A percentile compares a stretch with the other conserved stretches of the same genome.
Conservation (phyloP, 129 eudicot species). For the Flaveria linearis region DNA sequence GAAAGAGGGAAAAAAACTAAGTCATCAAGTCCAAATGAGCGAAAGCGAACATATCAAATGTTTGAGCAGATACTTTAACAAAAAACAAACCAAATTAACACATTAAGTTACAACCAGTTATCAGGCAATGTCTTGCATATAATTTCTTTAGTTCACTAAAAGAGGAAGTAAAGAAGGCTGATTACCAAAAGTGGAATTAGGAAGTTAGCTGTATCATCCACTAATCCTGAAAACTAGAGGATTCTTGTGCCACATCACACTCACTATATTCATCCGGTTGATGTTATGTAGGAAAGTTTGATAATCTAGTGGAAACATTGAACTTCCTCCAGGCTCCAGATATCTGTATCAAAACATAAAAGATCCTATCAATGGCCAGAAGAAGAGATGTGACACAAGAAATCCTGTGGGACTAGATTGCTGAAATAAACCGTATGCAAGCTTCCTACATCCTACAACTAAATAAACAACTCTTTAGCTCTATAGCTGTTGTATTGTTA, state of each 20-base stretch:
- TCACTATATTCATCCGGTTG: conserved; percentile 20
- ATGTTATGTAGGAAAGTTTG: conserved; percentile 31
- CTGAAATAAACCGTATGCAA: conserved; percentile 30
- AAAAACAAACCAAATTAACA: background rate
- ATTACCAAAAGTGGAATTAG: conserved; percentile 32
- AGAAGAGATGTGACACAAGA: conserved; percentile 47
- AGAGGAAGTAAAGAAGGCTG: conserved; percentile 12
- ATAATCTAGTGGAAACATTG: conserved; percentile 34
- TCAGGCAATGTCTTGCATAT: background rate
- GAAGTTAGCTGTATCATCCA: conserved; percentile 31
- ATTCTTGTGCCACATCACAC: conserved; percentile 34
- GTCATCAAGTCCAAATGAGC: background rate
- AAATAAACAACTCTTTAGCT: conserved; percentile 41
- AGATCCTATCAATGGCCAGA: conserved; percentile 55
- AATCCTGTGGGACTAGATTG: conserved; percentile 56
- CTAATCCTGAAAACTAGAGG: conserved; percentile 39
- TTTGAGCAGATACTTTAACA: conserved; percentile 17
- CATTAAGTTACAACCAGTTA: background rate
- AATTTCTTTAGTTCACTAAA: background rate
- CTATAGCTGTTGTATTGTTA: conserved; percentile 35
- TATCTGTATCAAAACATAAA: conserved; percentile 41
- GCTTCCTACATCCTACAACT: too few species aligned
- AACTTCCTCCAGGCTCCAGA: conserved; percentile 50
- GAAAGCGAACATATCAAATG: background rate
- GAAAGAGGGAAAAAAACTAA: background rate